These are phyloP conservation scores for Aquilaria agallochum DNA, from an alignment of 441 rosid species.

Conservation along the genomic window DNA sequence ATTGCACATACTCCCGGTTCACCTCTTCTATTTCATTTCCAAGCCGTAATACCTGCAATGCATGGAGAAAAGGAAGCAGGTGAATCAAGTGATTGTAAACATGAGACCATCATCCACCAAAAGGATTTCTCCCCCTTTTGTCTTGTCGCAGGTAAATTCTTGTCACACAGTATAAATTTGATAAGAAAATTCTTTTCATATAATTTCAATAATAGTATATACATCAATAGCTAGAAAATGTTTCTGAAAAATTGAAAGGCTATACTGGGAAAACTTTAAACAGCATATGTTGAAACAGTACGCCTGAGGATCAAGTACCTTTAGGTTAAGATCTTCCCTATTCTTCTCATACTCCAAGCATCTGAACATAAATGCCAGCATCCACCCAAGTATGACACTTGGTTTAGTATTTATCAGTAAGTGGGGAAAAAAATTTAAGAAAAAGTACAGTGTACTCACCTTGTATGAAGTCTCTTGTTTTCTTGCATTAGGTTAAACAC, in stretches of 20 bases:
- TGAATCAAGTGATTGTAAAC: too few species aligned
- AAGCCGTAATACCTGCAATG: conserved; percentile 48
- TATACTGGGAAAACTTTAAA: not conserved
- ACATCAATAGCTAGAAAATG: not conserved
- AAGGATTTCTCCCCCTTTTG: not conserved
- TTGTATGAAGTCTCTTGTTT: conserved; percentile 60
- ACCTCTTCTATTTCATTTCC: conserved; percentile 42
- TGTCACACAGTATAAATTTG: not conserved
- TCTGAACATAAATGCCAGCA: conserved; percentile 29
- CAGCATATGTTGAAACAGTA: not conserved
- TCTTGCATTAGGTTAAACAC: conserved; percentile 51
- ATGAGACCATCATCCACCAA: not conserved
- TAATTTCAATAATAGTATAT: not conserved
- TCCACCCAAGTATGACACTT: not conserved
- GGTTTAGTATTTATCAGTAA: not conserved
- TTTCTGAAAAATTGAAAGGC: not conserved
- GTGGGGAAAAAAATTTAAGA: not conserved
- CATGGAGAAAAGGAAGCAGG: too few species aligned
- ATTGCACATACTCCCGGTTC: conserved; percentile 38
- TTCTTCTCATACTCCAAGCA: conserved; percentile 61
- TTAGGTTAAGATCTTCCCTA: conserved; percentile 47
- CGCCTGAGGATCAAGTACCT: conserved; percentile 38
- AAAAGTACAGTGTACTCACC: conserved; percentile 42
- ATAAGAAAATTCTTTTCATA: not conserved
- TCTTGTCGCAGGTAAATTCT: not conserved